Conservation (phyloP, 73 alveolate species). For the Urostyla sp. region DNA sequence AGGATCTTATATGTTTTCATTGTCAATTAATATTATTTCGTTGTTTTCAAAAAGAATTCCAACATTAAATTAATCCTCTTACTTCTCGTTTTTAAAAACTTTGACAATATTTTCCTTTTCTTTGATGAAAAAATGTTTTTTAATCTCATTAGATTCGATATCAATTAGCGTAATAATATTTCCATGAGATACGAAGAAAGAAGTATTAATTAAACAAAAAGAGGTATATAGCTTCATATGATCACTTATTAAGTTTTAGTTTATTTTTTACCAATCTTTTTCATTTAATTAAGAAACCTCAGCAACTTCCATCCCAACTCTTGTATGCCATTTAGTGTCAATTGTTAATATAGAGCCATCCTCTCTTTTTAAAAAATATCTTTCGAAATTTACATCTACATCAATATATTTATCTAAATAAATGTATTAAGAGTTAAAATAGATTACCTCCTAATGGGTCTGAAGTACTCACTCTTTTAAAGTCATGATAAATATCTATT, state of each 20-base stretch:
- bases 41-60: constrained; percentile 15
- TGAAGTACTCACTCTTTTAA: constrained; percentile 22
- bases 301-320: constrained; percentile 27
- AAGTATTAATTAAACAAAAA: constrained; percentile 27
- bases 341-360: background rate
- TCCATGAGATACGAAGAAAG: constrained; percentile 47
- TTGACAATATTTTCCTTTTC: constrained; percentile 29
- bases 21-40: background rate
- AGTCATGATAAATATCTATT: constrained; percentile 36
- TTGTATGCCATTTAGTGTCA: constrained; percentile 14
- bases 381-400: constrained; percentile 21
- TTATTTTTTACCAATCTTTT: constrained; percentile 7
- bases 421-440: background rate
- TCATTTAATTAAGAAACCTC: background rate
- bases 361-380: background rate
- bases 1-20: background rate
- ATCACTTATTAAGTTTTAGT: constrained; percentile 2
- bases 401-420: background rate
- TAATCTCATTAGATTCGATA: constrained; percentile 21
- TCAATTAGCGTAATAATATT: constrained; percentile 26
- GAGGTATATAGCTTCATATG: constrained; percentile 16
- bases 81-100: constrained; percentile 34
- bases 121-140: constrained; percentile 26
- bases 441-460: too few relatives aligned
- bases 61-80: constrained; percentile 24